Evolutionary conservation across 2,329 filamentous ascomycete genomes (phyloP).

Genomic region (Colletotrichum sidae): DNA sequence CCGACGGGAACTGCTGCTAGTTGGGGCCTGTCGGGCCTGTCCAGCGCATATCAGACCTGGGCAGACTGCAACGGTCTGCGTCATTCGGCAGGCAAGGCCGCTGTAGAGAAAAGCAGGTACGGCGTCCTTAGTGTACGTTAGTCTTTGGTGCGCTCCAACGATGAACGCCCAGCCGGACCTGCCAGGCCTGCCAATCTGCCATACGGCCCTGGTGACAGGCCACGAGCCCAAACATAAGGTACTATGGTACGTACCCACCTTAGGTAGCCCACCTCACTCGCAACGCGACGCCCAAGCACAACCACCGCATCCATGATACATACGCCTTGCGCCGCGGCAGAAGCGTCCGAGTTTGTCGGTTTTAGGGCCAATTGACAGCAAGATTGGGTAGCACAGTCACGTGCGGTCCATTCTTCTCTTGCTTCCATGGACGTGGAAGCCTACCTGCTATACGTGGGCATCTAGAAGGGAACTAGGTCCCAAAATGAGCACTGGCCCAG

Average conservation of each 20-base stretch:
- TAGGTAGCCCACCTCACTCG: no score
- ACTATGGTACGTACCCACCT: no score
- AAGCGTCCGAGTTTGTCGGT: no score
- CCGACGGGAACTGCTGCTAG: constrained; percentile 15
- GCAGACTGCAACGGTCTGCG: constrained; percentile 17
- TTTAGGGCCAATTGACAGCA: no score
- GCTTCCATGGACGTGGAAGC: not conserved
- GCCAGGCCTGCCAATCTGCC: not conserved
- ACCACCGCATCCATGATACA: no score
- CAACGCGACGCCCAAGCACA: no score
- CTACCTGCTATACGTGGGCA: constrained; percentile 1
- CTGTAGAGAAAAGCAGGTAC: constrained; percentile 10
- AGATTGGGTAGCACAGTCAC: not conserved
- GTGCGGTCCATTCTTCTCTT: not conserved
- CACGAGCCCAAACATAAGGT: no score
- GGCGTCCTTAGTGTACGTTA: not conserved
- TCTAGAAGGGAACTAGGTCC: constrained; percentile 19
- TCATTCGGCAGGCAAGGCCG: constrained; percentile 15
- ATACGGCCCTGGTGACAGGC: not conserved
- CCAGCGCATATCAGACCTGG: constrained; percentile 11
- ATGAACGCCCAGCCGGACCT: not conserved
- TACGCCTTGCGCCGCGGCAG: no score
- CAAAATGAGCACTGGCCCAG: constrained; percentile 35
- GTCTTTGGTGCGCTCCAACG: not conserved
- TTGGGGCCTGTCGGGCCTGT: constrained; percentile 28